phyloP scores from a whole-genome alignment of 805 yeast genomes.

The Wickerhamomyces ciferrii region DNA sequence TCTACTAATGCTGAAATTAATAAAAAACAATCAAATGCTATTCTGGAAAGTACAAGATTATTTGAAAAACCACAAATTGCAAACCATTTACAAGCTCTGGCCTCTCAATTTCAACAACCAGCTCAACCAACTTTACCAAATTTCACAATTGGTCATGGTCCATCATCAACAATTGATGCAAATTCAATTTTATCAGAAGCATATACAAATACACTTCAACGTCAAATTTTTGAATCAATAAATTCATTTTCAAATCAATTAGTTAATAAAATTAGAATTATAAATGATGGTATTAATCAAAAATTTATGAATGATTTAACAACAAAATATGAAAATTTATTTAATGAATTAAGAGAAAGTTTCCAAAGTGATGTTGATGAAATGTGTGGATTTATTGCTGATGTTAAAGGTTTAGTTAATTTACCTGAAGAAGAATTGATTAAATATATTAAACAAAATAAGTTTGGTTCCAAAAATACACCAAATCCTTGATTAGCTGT shows the following conservation, averaged over 20 bases:
- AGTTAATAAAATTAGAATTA: constrained; percentile 26
- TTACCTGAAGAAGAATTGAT: constrained; percentile 29
- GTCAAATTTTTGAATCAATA: constrained; percentile 30
- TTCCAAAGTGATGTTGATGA: constrained; percentile 33
- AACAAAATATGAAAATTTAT: constrained; percentile 26
- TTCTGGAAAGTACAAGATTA: background rate
- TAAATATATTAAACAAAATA: constrained; percentile 22
- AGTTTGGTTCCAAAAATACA: constrained; percentile 4
- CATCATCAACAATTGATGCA: constrained; percentile 3
- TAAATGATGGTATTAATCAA: constrained; percentile 31
- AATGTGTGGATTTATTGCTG: constrained; percentile 28
- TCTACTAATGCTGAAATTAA: background rate
- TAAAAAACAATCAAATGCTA: background rate
- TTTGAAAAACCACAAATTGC: background rate
- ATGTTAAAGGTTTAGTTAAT: constrained; percentile 28
- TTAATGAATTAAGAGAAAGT: constrained; percentile 25
- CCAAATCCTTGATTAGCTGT: background rate
- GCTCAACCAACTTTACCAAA: background rate
- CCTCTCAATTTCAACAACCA: background rate
- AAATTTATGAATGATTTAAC: constrained; percentile 29
- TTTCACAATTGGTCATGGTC: background rate
- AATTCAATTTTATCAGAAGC: constrained; percentile 18
- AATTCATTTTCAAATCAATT: constrained; percentile 28
- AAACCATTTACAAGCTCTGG: background rate
- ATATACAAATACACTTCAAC: constrained; percentile 30